Base-by-base conservation (phyloP, 768 basidiomycete species). In the Tephrocybe sp. region DNA sequence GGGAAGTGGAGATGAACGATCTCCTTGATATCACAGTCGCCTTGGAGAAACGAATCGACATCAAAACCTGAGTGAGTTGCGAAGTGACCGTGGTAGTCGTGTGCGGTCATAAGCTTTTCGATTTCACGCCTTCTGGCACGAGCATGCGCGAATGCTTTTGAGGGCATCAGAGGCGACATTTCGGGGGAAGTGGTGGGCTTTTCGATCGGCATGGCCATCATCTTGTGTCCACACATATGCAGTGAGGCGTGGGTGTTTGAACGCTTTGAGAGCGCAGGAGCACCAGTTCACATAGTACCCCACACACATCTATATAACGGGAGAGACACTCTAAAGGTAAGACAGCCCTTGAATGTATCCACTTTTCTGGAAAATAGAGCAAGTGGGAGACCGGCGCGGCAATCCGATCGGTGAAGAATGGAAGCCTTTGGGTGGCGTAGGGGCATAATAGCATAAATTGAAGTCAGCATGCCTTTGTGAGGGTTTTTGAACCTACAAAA, bases 41-140 rank as follows among this genome's bases (percentile, higher is more conserved):
- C 49, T 21, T n/a, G 30, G 10, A 44, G 42, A 24, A 44, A 50
- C 15, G 27, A 23, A 9, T 44, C 42, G 6, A 40, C 27, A 33
- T 50, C 49, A 16, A 45, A 50, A n/a, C 49, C 49, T 13, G 49
- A 50, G 37, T 50, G 49, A 33, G 49, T 50, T 3, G 42, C n/a
- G n/a, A 50, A 50, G 25, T 38, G 44, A 22, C 49, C 49, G n/a
- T 45, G 43, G 19, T 50, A 50, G 27, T 50, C 15, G 13, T 50
- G 42, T 33, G 18, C 21, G 15, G 34, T 29, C 50, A 52, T 52
- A 31, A 52, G 45, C 33, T 33, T 24, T 37, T 52, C 45, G 13
- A 42, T 52, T 23, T 45, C 43, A 12, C 19, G 29, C 15, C 23
- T 45, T 25, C 12, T 43, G n/a, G 49, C 37, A 21, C 44, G 49